Evolutionary conservation across 345 rosid genomes (phyloP), one percentile per base, ranked within the genome.

Genomic region (Stellera chamaejasme): DNA sequence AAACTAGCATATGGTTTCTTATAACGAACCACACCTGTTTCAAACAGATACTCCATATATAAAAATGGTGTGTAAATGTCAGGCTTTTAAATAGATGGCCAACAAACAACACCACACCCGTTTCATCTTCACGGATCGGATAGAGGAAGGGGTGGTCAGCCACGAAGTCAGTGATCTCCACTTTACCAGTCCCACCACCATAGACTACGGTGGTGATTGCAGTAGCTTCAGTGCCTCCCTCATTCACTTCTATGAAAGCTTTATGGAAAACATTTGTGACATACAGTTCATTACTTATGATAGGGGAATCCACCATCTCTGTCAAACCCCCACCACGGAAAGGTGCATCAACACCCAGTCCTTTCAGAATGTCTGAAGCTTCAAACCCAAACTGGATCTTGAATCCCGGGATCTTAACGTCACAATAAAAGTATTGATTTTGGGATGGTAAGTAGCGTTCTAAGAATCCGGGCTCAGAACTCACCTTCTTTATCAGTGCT

Each of bases 201-300:
- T 1, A 19, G 23, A 19, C 70, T 57, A 60, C 83, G 54, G 76
- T 80, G 57, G 85, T 68, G 47, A 78, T 79, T 55, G 87, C 83
- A 13, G 83, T 85, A 59, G 88, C 90, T 70, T 86, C 90, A 3
- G 90, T 86, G 48, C 95, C 90, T 73, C 79, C 79, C 74, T 86
- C 95, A 26, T 86, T 86, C 16, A 86, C 87, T 39, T 82, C 90
- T 23, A 82, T 70, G 69, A 79, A 73, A 10, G 87, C 72, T 59
- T 86, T 81, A 5, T 86, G 95, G 71, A 73, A 83, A 55, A 83
- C 56, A 48, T 55, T 69, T 11, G 87, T 75, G 15, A 83, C 90
- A 36, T 12, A 39, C 10, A 83, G 68, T 19, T 19, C 23, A 14
- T 72, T 59, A 61, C 36, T 52, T 23, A 75, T 80, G 48, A 62